These are phyloP conservation scores for Spathaspora gorwiae DNA, from an alignment of 805 yeast species.

Conservation along the genomic window DNA sequence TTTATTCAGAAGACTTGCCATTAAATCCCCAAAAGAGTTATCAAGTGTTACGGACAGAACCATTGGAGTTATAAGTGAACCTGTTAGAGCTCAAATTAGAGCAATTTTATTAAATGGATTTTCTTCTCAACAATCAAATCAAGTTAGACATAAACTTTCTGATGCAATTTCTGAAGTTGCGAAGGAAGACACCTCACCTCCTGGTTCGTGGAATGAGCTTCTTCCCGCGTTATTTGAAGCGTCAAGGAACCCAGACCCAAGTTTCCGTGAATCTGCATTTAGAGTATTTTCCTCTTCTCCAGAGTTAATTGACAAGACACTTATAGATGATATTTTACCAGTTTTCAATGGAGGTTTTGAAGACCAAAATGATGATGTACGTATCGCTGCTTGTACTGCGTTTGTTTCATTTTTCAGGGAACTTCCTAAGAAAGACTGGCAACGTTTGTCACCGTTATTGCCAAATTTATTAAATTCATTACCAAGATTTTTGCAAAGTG, in stretches of 20 bases:
- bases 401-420: slow-evolving; percentile 85
- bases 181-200: slow-evolving; percentile 51
- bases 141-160: slow-evolving; percentile 84
- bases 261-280: slow-evolving; percentile 84
- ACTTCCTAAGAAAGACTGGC: slow-evolving; percentile 77
- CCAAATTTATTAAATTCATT: slow-evolving; percentile 83
- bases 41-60: slow-evolving; percentile 70
- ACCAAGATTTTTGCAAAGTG: slow-evolving; percentile 75
- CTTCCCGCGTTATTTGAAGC: slow-evolving; percentile 73
- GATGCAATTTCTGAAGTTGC: slow-evolving; percentile 95
- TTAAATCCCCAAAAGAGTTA: slow-evolving; percentile 67
- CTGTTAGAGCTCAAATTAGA: slow-evolving; percentile 60
- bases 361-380: slow-evolving; percentile 75
- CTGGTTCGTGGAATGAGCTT: slow-evolving; percentile 70
- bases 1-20: slow-evolving; percentile 79
- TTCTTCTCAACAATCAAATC: slow-evolving; percentile 58
- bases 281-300: slow-evolving; percentile 86
- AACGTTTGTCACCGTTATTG: slow-evolving; percentile 65
- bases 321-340: slow-evolving; percentile 54
- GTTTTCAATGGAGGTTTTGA: slow-evolving; percentile 78
- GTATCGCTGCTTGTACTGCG: slow-evolving; percentile 88
- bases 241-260: slow-evolving; percentile 48
- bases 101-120: slow-evolving; percentile 69
- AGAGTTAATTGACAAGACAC: slow-evolving; percentile 59
- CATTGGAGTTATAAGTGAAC: slow-evolving; percentile 61